These are phyloP conservation scores for Cercophora scortea DNA, from an alignment of 495 filamentous ascomycete species.

Conservation along the genomic window DNA sequence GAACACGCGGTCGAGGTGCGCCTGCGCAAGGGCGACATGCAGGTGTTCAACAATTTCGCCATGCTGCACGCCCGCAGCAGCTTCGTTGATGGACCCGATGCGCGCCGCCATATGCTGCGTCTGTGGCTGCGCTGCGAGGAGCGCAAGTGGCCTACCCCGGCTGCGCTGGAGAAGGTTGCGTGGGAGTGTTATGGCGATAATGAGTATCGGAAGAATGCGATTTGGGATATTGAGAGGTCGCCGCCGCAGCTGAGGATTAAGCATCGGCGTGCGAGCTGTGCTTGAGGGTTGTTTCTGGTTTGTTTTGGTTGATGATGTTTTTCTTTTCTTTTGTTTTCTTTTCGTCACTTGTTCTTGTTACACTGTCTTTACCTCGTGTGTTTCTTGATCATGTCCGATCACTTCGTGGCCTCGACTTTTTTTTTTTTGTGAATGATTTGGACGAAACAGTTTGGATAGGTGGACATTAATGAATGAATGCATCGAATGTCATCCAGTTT, in stretches of 20 bases:
- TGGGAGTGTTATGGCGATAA: conserved; percentile 23
- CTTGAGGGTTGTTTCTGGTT: conserved; percentile 9
- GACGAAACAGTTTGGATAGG: too few species aligned
- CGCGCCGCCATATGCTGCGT: conserved; percentile 4
- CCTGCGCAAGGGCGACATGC: conserved; percentile 1
- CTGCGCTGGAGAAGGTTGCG: conserved; percentile 10
- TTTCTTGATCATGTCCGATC: not conserved
- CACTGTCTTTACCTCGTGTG: not conserved
- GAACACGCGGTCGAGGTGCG: not conserved
- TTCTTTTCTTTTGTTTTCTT: not conserved
- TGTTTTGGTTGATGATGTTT: not conserved
- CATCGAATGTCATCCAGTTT: too few species aligned
- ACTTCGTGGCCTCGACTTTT: too few species aligned
- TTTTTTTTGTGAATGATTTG: not conserved
- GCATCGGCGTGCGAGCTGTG: conserved; percentile 21
- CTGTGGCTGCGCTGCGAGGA: conserved; percentile 5
- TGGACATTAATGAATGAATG: too few species aligned
- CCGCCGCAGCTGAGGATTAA: conserved; percentile 24
- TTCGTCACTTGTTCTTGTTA: not conserved
- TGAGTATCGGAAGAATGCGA: conserved; percentile 11
- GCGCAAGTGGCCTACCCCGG: conserved; percentile 1
- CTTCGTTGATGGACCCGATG: not conserved
- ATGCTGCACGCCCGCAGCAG: conserved; percentile 2
- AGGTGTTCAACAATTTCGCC: conserved; percentile 4
- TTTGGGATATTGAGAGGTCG: conserved; percentile 21